Evolutionary conservation across 257 asterid genomes (phyloP).

Genomic region (Solanum sejunctum): DNA sequence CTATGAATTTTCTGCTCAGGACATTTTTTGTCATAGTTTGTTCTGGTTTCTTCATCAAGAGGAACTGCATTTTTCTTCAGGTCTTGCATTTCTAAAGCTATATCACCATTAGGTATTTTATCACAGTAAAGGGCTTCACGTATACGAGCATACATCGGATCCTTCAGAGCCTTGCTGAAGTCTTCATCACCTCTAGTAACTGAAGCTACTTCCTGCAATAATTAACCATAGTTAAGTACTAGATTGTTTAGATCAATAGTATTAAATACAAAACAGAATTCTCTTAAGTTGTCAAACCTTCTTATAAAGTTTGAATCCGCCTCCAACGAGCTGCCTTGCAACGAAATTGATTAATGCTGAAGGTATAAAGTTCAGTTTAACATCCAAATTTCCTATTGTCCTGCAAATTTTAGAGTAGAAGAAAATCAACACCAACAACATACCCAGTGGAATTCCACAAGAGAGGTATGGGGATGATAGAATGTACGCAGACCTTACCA

Average conservation of each 20-base stretch:
- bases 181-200: conserved; percentile 44
- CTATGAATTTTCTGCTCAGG: not conserved
- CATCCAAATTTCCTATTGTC: conserved; percentile 71
- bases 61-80: not conserved
- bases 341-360: conserved; percentile 68
- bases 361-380: conserved; percentile 67
- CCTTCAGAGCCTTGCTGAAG: conserved; percentile 44
- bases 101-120: not conserved
- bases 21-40: not conserved
- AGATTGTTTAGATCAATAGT: not conserved
- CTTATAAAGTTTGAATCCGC: conserved; percentile 91
- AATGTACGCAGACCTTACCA: no score
- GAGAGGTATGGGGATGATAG: no score
- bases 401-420: conserved; percentile 27
- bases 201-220: conserved; percentile 65
- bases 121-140: conserved; percentile 44
- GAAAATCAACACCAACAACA: not conserved
- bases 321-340: conserved; percentile 80
- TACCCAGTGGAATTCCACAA: no score
- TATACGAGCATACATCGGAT: conserved; percentile 39
- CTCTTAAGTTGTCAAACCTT: conserved; percentile 31
- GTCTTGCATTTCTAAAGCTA: conserved; percentile 8
- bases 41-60: conserved; percentile 11
- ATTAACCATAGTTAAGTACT: not conserved
- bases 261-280: not conserved